Base-by-base conservation (phyloP, 2,329 filamentous ascomycete genomes). In the Neofusicoccum laricinum region DNA sequence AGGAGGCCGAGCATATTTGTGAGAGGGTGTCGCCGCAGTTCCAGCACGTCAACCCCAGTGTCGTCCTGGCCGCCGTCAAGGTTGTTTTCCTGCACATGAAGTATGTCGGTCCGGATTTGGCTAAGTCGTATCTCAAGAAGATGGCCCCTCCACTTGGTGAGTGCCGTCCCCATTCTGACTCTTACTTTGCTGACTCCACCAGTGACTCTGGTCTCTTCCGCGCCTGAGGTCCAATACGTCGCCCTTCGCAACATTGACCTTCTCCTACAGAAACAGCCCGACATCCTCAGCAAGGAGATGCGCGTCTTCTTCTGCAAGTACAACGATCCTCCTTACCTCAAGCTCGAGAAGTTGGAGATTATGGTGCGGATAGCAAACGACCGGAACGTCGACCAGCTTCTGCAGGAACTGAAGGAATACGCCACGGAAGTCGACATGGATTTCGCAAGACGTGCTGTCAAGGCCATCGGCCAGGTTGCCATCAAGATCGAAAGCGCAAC, bases 301-400 rank as follows among this genome's bases (percentile, higher is more conserved):
- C 88, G 95, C 49, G 95, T 99, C 8, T 99, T 99, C 81, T 99
- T 99, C 81, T 99, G 95, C 89, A 99, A 99, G 80, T 99, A 99
- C 82, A 98, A 98, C 75, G 95, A 99, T 71, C 94, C 95, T 1
- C 93, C 93, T 21, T 99, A 99, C 76, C 89, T 99, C 72, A 99
- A 99, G 78, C 88, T 99, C 66, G 91, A 97, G 75, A 99, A 99
- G 76, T 86, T 99, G 57, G 95, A 99, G 76, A 98, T 98, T 68
- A 98, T 99, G 95, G 94, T 99, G 53, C 89, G 95, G 77, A 98
- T 99, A 88, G 92, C 94, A 66, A 98, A 97, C 79, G 93, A 97
- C 70, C 90, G 90, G 75, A 99, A 98, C 74, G 94, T 94, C 66
- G 95, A 99, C 73, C 95, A 98, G 75, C 84, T 99, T 30, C 82